A percentile compares a stretch with the other conserved stretches of the same genome.
phyloP scores from a whole-genome alignment of 495 filamentous ascomycete species.

The Antarctomyces pellizariae region DNA sequence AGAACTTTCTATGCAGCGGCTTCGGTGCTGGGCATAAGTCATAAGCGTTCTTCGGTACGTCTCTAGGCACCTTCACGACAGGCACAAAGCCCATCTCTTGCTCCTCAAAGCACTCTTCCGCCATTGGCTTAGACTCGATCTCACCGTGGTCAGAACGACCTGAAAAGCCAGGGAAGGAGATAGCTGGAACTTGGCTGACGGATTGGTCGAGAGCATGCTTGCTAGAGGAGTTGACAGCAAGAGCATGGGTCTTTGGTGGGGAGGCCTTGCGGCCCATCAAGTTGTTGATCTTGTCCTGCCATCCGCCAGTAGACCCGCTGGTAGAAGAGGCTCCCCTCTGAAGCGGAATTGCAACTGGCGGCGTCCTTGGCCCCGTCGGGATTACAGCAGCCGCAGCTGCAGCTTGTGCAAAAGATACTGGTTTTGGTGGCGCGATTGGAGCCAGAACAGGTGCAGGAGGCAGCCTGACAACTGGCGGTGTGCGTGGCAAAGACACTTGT shows the following conservation, averaged over 20 bases:
- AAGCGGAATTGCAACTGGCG: too few species aligned
- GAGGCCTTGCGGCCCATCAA: constrained; percentile 40
- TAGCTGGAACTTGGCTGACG: constrained; percentile 23
- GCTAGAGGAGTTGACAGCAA: constrained; percentile 32
- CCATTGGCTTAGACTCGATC: constrained; percentile 31
- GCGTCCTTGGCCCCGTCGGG: too few species aligned
- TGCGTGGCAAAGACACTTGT: constrained; percentile 41
- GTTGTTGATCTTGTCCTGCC: constrained; percentile 55
- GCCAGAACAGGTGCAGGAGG: constrained; percentile 28
- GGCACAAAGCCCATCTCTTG: constrained; percentile 60
- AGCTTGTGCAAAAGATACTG: constrained; percentile 25
- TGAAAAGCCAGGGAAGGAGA: constrained; percentile 27
- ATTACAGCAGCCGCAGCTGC: constrained; percentile 29
- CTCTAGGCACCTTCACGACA: constrained; percentile 37
- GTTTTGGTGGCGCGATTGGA: constrained; percentile 16
- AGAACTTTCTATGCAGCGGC: constrained; percentile 12
- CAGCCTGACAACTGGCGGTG: constrained; percentile 45
- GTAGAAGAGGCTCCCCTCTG: too few species aligned
- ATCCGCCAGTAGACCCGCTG: constrained; percentile 19
- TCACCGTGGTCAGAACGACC: constrained; percentile 5
- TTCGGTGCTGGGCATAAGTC: constrained; percentile 9
- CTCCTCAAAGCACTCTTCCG: constrained; percentile 64
- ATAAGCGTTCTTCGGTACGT: constrained; percentile 30
- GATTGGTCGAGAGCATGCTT: constrained; percentile 33
- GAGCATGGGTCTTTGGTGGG: constrained; percentile 25